Evolutionary conservation across 805 yeast genomes (phyloP).

Genomic region (Wickerhamiella bombiphila): DNA sequence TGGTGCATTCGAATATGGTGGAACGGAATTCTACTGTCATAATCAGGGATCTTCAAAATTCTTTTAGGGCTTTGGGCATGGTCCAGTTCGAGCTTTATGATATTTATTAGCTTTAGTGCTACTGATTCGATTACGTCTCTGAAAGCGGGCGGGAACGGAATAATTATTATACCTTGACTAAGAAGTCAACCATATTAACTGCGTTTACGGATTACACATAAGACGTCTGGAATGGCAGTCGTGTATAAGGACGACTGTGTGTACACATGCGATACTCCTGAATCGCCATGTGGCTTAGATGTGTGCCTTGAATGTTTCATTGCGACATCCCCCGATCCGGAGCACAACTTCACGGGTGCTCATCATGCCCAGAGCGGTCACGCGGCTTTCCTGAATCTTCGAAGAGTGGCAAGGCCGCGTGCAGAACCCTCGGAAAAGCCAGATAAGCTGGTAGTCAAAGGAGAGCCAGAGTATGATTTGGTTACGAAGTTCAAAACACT

Average conservation of each 20-base stretch:
- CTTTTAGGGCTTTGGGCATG: too few species aligned
- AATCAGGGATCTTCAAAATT: too few species aligned
- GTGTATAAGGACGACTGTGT: conserved; percentile 84
- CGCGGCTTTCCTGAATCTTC: conserved; percentile 42
- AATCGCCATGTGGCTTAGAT: conserved; percentile 44
- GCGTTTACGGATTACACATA: too few species aligned
- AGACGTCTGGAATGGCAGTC: too few species aligned
- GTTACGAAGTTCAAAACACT: conserved; percentile 30
- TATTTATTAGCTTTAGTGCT: too few species aligned
- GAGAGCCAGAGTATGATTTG: conserved; percentile 39
- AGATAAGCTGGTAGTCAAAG: conserved; percentile 53
- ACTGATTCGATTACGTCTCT: too few species aligned
- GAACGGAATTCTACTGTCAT: too few species aligned
- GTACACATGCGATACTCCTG: conserved; percentile 64
- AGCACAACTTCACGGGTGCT: conserved; percentile 42
- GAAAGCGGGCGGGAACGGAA: too few species aligned
- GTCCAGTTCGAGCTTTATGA: too few species aligned
- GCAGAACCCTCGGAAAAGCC: conserved; percentile 38
- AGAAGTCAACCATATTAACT: too few species aligned
- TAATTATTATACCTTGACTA: too few species aligned
- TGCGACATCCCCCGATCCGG: conserved; percentile 43
- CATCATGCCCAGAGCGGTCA: conserved; percentile 45
- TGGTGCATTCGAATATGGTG: too few species aligned
- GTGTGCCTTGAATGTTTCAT: conserved; percentile 56
- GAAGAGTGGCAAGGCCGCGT: conserved; percentile 35